Percentiles rank a stretch among this genome's conserved stretches.
phyloP scores from a whole-genome alignment of 2,329 filamentous ascomycete genomes.

The Monosporascus sp. region DNA sequence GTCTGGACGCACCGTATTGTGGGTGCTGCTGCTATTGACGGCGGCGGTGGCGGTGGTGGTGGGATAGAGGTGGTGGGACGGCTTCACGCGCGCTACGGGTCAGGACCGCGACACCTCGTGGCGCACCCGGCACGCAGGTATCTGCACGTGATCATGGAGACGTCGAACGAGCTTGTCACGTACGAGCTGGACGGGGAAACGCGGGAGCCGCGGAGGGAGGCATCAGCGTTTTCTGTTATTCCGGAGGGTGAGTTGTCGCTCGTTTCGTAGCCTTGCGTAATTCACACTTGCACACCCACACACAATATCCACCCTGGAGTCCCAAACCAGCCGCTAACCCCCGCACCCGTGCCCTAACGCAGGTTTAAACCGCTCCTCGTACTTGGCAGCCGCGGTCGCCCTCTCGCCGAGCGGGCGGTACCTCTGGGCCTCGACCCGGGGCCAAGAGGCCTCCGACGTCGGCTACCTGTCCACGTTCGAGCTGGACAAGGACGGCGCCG shows the following conservation, averaged over 20 bases:
- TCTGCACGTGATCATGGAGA: slow-evolving; percentile 16
- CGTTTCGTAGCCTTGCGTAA: neutral
- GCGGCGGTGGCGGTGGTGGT: neutral
- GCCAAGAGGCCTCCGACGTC: neutral
- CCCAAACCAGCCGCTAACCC: too few species aligned
- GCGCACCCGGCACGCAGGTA: slow-evolving; percentile 9
- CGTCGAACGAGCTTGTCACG: slow-evolving; percentile 6
- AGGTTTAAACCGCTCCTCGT: slow-evolving; percentile 5
- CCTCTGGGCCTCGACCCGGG: slow-evolving; percentile 15
- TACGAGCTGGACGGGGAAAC: slow-evolving; percentile 6
- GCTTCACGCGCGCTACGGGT: neutral
- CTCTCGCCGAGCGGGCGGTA: slow-evolving; percentile 12
- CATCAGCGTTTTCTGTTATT: slow-evolving; percentile 8
- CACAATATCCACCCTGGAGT: too few species aligned
- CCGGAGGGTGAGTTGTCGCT: slow-evolving; percentile 4
- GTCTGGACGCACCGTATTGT: slow-evolving; percentile 15
- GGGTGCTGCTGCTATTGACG: neutral
- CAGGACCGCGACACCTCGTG: slow-evolving; percentile 10
- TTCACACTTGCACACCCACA: too few species aligned
- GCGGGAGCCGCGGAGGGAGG: neutral
- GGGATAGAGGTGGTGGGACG: neutral
- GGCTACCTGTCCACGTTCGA: slow-evolving; percentile 15
- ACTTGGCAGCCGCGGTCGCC: slow-evolving; percentile 17
- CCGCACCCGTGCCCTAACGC: too few species aligned
- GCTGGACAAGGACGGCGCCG: slow-evolving; percentile 5